Percentiles rank a stretch among this genome's conserved stretches.
These are phyloP conservation scores for Pulveroboletus sp. DNA, from an alignment of 768 basidiomycete species.

Conservation along the genomic window DNA sequence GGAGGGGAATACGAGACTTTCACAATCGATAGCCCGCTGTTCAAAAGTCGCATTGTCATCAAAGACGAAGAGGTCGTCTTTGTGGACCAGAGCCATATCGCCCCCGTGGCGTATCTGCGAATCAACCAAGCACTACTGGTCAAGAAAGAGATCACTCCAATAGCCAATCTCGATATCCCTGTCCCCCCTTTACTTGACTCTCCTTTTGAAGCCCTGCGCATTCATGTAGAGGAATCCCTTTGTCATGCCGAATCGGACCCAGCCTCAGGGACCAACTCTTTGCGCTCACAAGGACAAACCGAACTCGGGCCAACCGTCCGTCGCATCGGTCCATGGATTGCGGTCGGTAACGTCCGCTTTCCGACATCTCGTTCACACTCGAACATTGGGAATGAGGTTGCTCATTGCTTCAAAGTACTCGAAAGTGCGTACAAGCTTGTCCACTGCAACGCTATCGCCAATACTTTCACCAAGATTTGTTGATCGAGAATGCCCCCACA, in stretches of 20 bases:
- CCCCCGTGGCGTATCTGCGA: conserved; percentile 87
- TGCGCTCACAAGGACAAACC: background rate
- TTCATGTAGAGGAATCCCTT: conserved; percentile 12
- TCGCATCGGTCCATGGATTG: conserved; percentile 61
- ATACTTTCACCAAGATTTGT: conserved; percentile 40
- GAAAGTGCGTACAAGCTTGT: conserved; percentile 42
- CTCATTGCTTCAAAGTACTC: conserved; percentile 60
- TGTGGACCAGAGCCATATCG: conserved; percentile 77
- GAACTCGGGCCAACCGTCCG: conserved; percentile 16
- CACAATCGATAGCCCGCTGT: conserved; percentile 85
- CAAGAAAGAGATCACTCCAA: conserved; percentile 40
- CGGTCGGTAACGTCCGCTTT: conserved; percentile 52
- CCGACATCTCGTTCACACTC: conserved; percentile 28
- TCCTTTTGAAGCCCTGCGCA: conserved; percentile 15
- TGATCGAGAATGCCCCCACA: conserved; percentile 42
- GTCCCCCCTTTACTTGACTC: conserved; percentile 51
- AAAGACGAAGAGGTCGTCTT: conserved; percentile 66
- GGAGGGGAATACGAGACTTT: conserved; percentile 97
- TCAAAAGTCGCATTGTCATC: conserved; percentile 73
- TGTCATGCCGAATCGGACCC: background rate
- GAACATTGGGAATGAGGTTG: conserved; percentile 72
- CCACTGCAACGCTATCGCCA: background rate
- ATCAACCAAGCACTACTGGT: conserved; percentile 66
- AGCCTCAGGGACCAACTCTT: background rate
- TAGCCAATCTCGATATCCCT: conserved; percentile 16